Conservation (phyloP, 306 rosid species). For the Coriaria nepalensis region DNA sequence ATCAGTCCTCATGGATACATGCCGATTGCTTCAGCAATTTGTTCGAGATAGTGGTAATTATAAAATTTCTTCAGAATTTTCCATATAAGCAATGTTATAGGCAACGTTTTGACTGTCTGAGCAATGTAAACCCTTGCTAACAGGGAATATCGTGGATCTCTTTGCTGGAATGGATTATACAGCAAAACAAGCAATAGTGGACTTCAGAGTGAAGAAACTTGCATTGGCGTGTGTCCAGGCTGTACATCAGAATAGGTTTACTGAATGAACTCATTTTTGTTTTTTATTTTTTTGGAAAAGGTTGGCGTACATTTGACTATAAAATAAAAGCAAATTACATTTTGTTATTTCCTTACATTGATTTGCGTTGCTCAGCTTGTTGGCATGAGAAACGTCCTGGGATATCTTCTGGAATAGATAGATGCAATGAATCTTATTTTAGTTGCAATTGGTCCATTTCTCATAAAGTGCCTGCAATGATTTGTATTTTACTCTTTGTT, state of each 20-base stretch:
- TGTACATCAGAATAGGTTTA: constrained; percentile 72
- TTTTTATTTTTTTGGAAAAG: too few species aligned
- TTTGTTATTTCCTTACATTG: too few species aligned
- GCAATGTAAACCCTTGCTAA: constrained; percentile 15
- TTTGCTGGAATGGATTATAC: constrained; percentile 68
- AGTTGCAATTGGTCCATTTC: too few species aligned
- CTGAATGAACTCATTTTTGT: constrained; percentile 5
- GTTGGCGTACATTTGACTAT: too few species aligned
- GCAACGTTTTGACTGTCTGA: constrained; percentile 6
- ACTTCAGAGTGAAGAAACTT: constrained; percentile 65
- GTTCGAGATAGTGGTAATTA: constrained; percentile 54
- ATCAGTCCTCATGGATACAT: constrained; percentile 55
- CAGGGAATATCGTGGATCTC: constrained; percentile 58
- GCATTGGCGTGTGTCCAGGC: constrained; percentile 61
- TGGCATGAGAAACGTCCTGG: too few species aligned
- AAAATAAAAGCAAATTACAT: too few species aligned
- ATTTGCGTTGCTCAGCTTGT: too few species aligned
- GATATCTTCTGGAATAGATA: too few species aligned
- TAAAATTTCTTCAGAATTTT: constrained; percentile 12
- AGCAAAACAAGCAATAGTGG: constrained; percentile 45
- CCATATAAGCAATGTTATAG: constrained; percentile 4
- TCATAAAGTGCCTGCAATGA: neutral
- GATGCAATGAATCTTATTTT: too few species aligned
- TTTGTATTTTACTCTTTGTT: constrained; percentile 4
- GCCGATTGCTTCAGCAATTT: constrained; percentile 55